Base-by-base conservation (phyloP, 306 rosid genomes). In the Medicago lupulina region DNA sequence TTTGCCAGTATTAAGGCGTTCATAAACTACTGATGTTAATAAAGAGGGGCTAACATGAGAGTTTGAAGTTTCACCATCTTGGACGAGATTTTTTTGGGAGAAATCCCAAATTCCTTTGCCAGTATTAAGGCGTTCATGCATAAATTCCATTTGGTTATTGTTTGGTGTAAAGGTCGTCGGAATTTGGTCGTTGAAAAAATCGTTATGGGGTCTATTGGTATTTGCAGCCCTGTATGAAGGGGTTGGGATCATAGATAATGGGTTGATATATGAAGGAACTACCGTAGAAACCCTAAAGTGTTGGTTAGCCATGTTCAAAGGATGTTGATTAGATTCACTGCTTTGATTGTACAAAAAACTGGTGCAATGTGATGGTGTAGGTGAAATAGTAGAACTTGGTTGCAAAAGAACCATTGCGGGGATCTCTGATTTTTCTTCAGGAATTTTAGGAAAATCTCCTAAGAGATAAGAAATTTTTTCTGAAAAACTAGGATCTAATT, bases 221-320 rank as follows among this genome's bases (percentile, higher is more conserved):
- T 36, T 13, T 9, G 40, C 0, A 67, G 51, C 1, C 41, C 53
- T 61, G 49, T 49, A 66, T 58, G 79, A 40, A 21, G 47, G 77
- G 39, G 8, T 11, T 80, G 81, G 63, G 58, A 74, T 73, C 51
- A 73, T 71, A 25, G 77, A 18, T n/a, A 83, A 63, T 18, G 75
- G 78, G 71, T 13, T 47, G 7, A 61, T 62, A 11, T 87, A 75
- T 71, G 74, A 62, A 51, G 71, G 62, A 55, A n/a, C 86, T 61
- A 8, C 85, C 64, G 21, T 64, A 67, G 8, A 14, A 54, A 68
- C 34, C 8, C 14, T 4, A 43, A 62, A 39, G 57, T 58, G 14
- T 53, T 53, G 53, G 58, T 67, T 79, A 17, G 69, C 12, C 11
- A 64, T 81, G 9, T 38, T 64, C 14, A 57, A 23, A 38, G 39